These are phyloP conservation scores for Candida sphagnicola DNA, from an alignment of 805 yeast genomes.

Conservation along the genomic window DNA sequence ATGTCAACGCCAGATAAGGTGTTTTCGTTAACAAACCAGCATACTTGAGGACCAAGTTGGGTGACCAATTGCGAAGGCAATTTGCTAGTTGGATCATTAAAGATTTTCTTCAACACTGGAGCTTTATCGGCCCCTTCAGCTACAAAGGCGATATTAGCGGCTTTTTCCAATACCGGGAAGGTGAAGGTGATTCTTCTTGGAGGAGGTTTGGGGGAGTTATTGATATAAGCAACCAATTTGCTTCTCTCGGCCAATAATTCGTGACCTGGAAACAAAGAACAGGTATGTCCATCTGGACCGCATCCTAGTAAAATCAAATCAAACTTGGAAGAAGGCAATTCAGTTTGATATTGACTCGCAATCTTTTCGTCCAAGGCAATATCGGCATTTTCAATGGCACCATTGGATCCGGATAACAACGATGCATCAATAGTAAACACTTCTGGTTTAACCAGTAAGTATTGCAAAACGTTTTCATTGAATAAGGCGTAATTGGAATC, in stretches of 20 bases:
- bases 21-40: slow-evolving; percentile 82
- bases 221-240: slow-evolving; percentile 56
- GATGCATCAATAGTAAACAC: slow-evolving; percentile 64
- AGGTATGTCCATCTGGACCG: slow-evolving; percentile 96
- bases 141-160: slow-evolving; percentile 64
- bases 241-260: slow-evolving; percentile 51
- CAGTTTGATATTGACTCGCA: slow-evolving; percentile 59
- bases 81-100: slow-evolving; percentile 43
- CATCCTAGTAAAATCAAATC: slow-evolving; percentile 81
- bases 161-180: slow-evolving; percentile 62
- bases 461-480: slow-evolving; percentile 55
- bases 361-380: slow-evolving; percentile 43
- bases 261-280: slow-evolving; percentile 90
- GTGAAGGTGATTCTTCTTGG: slow-evolving; percentile 89
- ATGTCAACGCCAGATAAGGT: slow-evolving; percentile 64
- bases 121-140: slow-evolving; percentile 90
- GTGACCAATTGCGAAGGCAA: slow-evolving; percentile 79
- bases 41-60: slow-evolving; percentile 50
- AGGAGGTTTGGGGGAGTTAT: slow-evolving; percentile 92
- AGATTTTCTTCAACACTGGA: slow-evolving; percentile 64
- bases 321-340: slow-evolving; percentile 47
- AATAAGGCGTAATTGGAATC: slow-evolving; percentile 87
- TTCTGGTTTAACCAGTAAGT: slow-evolving; percentile 49
- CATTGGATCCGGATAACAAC: slow-evolving; percentile 49
- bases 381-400: slow-evolving; percentile 41